A percentile compares a stretch with the other conserved stretches of the same genome.
These are phyloP conservation scores for Aureobasidium mangrovei DNA, from an alignment of 2,329 filamentous ascomycete genomes.

Conservation along the genomic window DNA sequence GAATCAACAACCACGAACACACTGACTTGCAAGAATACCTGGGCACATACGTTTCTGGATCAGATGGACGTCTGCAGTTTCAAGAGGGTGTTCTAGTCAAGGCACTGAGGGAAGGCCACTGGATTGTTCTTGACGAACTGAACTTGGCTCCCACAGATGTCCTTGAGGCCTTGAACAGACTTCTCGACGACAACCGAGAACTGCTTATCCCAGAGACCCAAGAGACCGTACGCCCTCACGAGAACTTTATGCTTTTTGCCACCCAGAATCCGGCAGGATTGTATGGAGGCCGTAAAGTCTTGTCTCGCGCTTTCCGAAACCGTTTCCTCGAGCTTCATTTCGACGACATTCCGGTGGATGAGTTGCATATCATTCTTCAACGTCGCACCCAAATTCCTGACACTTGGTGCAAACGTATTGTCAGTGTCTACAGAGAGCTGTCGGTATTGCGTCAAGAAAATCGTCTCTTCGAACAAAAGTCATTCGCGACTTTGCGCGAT, in stretches of 20 bases:
- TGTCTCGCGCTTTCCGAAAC: slow-evolving; percentile 93
- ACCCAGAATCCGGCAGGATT: slow-evolving; percentile 94
- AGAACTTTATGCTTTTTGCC: slow-evolving; percentile 95
- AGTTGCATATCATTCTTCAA: slow-evolving; percentile 84
- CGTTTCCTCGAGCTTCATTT: slow-evolving; percentile 95
- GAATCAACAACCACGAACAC: slow-evolving; percentile 99
- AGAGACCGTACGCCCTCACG: slow-evolving; percentile 81
- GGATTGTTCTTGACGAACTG: slow-evolving; percentile 96
- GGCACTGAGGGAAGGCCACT: slow-evolving; percentile 84
- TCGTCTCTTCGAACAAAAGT: slow-evolving; percentile 91
- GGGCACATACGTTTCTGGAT: slow-evolving; percentile 81
- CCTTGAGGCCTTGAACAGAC: slow-evolving; percentile 85
- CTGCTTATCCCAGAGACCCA: slow-evolving; percentile 94
- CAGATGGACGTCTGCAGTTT: slow-evolving; percentile 77
- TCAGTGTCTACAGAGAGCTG: slow-evolving; percentile 87
- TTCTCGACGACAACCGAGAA: slow-evolving; percentile 93
- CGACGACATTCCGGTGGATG: slow-evolving; percentile 92
- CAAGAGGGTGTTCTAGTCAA: slow-evolving; percentile 91
- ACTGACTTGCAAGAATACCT: slow-evolving; percentile 97
- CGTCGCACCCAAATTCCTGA: slow-evolving; percentile 82
- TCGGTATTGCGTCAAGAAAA: slow-evolving; percentile 83
- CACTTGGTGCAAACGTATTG: slow-evolving; percentile 84
- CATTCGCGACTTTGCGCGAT: slow-evolving; percentile 92
- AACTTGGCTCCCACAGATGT: slow-evolving; percentile 97
- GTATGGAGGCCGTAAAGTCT: slow-evolving; percentile 86